phyloP scores from a whole-genome alignment of 345 rosid species.

The Syzygium aqueum region DNA sequence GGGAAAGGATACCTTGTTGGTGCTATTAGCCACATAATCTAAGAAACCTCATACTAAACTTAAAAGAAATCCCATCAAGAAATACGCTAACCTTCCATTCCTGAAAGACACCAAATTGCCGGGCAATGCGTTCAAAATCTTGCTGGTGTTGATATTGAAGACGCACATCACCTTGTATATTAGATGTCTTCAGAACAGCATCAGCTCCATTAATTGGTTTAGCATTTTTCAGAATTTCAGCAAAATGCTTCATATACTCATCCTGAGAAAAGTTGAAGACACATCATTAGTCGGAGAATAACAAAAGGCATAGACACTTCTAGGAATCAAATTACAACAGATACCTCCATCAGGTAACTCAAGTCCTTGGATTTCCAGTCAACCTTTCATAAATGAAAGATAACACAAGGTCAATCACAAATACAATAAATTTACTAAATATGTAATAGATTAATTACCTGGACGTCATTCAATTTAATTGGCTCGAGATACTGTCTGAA shows the following conservation, averaged over 20 bases:
- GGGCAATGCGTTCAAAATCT: slow-evolving; percentile 72
- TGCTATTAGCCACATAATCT: neutral
- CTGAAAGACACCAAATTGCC: slow-evolving; percentile 80
- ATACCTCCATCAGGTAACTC: slow-evolving; percentile 87
- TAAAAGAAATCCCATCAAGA: neutral
- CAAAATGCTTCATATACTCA: slow-evolving; percentile 50
- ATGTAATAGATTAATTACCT: slow-evolving; percentile 28
- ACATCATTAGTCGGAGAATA: neutral
- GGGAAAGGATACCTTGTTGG: neutral
- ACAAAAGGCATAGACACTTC: neutral
- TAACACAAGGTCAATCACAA: slow-evolving; percentile 2
- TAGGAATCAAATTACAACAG: neutral
- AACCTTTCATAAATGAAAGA: slow-evolving; percentile 31
- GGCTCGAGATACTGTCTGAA: slow-evolving; percentile 82
- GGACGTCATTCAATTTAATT: slow-evolving; percentile 81
- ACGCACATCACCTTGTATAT: slow-evolving; percentile 62
- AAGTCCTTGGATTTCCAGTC: slow-evolving; percentile 85
- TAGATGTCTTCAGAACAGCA: slow-evolving; percentile 55
- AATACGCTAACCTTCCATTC: slow-evolving; percentile 85
- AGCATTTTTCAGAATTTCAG: slow-evolving; percentile 58
- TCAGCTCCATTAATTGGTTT: slow-evolving; percentile 56
- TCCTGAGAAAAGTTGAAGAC: slow-evolving; percentile 34
- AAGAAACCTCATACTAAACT: neutral
- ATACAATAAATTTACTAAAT: neutral
- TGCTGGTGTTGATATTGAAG: slow-evolving; percentile 58